Base-by-base conservation (phyloP, 2,329 filamentous ascomycete species). In the Ascochyta koolunga region DNA sequence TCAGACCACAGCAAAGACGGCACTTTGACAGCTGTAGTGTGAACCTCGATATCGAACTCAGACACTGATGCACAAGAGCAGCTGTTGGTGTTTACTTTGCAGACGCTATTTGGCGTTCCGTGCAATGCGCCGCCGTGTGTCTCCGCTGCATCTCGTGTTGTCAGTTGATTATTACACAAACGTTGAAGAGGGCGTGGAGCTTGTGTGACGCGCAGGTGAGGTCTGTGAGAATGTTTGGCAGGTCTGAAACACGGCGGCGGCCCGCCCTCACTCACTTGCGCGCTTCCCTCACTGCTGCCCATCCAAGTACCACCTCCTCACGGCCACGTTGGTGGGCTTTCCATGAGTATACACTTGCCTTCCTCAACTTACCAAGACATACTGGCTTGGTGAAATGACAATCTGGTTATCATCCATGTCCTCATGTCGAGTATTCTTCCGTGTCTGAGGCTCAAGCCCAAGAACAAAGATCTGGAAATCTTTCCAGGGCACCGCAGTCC, bases 391-490 rank as follows among this genome's bases (percentile, higher is more conserved):
- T 18, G 42, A 57, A 13, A 65, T 54, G 2, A 65, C 40, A 36
- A 66, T 19, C 33, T 58, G 50, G n/a, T 31, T 39, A 5, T 56
- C 59, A 2, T 54, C 46, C 3, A 21, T 11, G 5, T 37, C 31
- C 13, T 40, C 41, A 1, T 40, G 24, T 39, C 1, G 37, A 27
- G 11, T 47, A 48, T 19, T 47, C 61, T n/a, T n/a, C n/a, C 8
- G 37, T 52, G 2, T 54, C 50, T n/a, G 50, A 35, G 1, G n/a
- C n/a, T 45, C 43, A 7, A 65, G 27, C 2, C 59, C 62, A 27
- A 65, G 54, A 6, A 66, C 55, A 4, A n/a, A 66, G 35, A 41
- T 66, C 62, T 1, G 62, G 64, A 21, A 58, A 61, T 15, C 43
- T 48, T 2, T 16, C 24, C 21, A 54, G 16, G 3, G 40, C 21